Evolutionary conservation across 2,329 filamentous ascomycete species (phyloP), one percentile per base, ranked within the genome.

Genomic region (Apiospora marii): DNA sequence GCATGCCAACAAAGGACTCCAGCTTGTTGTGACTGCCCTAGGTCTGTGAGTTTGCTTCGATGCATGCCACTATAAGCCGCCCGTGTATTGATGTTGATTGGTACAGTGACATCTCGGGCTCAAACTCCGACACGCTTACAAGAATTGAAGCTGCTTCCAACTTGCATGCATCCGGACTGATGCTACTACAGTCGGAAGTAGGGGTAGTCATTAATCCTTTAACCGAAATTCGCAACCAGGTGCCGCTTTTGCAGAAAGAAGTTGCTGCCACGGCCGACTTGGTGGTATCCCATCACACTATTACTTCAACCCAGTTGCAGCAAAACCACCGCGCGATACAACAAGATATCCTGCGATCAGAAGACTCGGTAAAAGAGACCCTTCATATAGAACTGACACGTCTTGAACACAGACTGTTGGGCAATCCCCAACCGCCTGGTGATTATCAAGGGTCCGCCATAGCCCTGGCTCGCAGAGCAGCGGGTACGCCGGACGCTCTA

Each of bases 101-200:
- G 27, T 30, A 30, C 16, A 72, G 71, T 51, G 71, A 72, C 13
- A 37, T 68, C n/a, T 70, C 71, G 22, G 46, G 30, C n/a, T 48
- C 58, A 1, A 53, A 30, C 19, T 30, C 24, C 22, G 67, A 69
- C 34, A 72, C 53, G 27, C 44, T 72, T 0, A 34, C 22, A 34
- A 41, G 27, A 16, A 70, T 72, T 16, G 71, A 67, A n/a, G 44
- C 68, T 46, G 16, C 27, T 41, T 70, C 68, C 1, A 68, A 34
- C n/a, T 27, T 19, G 10, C 43, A 67, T 41, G 58, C 71, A 6
- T 68, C 71, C 24, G 34, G 70, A 37, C 43, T 72, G 22, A 53
- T 49, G 27, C 71, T 64, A 0, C 19, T 72, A 30, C 67, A 44
- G 13, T 72, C 71, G 43, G 53, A 67, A 67, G 19, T 72, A 22